Evolutionary conservation across 768 basidiomycete species (phyloP), one percentile per base, ranked within the genome.

Genomic region (Pulveroboletus ravenelii): DNA sequence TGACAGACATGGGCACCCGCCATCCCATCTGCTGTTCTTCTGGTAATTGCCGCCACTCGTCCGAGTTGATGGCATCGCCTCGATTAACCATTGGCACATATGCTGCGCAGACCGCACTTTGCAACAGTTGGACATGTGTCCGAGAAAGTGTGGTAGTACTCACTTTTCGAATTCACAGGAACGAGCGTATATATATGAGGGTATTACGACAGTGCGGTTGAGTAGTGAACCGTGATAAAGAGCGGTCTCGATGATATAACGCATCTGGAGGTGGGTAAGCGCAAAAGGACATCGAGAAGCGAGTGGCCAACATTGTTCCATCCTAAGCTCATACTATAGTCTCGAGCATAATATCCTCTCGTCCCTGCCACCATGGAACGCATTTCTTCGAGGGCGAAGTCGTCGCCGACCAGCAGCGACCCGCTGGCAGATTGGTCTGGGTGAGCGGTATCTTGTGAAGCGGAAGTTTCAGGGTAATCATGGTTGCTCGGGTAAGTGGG

Each of bases 171-270:
- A 67, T 57, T 75, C 73, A 58, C 76, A 77, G 2, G 69, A 65
- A 43, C 76, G 72, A 12, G 75, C 75, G 35, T 78, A 77, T 45
- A 77, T 68, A 53, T 68, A 72, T 2, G 76, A 70, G 6, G 76
- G 76, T 37, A 78, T 46, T 36, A 77, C 62, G 45, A 72, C 66
- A 2, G 72, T 74, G 40, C 76, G 70, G 55, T 75, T 74, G 37
- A 76, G 64, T 6, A 76, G 56, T 23, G 60, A 54, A n/a, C 75
- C 73, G 41, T 77, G 77, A 13, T 74, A 46, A 15, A 77, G 54
- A 9, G 72, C 63, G 1, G 74, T 71, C 53, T 77, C 76, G 50
- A 77, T 69, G 51, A 78, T 78, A 53, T 77, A 77, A 17, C 76
- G 71, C 67, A 77, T 68, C 76, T 75, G 37, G 31, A 38, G 23